phyloP scores from a whole-genome alignment of 2,329 filamentous ascomycete species.

The Penicillium oxalicum region DNA sequence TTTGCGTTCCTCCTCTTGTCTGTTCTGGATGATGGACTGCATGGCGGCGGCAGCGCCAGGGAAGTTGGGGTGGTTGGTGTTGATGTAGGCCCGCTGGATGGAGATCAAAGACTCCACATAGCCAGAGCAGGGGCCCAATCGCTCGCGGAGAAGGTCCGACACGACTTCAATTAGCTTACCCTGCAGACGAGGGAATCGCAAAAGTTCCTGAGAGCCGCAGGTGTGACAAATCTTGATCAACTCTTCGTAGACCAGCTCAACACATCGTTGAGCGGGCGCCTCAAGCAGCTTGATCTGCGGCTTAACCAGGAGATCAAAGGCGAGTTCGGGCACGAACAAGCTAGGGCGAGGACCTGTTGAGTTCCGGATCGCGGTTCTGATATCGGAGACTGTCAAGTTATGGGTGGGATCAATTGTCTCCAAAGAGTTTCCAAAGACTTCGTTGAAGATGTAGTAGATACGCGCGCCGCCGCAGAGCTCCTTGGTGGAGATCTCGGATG shows the following conservation, averaged over 20 bases:
- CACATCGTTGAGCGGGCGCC: conserved; percentile 88
- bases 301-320: conserved; percentile 95
- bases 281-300: conserved; percentile 97
- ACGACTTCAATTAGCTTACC: conserved; percentile 97
- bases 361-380: conserved; percentile 94
- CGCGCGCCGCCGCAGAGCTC: conserved; percentile 90
- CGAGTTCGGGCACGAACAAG: conserved; percentile 93
- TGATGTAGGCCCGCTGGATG: conserved; percentile 97
- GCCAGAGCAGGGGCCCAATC: conserved; percentile 76
- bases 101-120: conserved; percentile 97
- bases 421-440: conserved; percentile 91
- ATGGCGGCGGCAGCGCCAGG: conserved; percentile 93
- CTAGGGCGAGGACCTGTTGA: conserved; percentile 93
- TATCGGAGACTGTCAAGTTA: conserved; percentile 90
- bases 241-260: conserved; percentile 97
- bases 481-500: conserved; percentile 96
- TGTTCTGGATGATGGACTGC: conserved; percentile 91
- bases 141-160: conserved; percentile 86
- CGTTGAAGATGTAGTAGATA: conserved; percentile 99
- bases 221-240: conserved; percentile 99
- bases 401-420: conserved; percentile 94
- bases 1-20: conserved; percentile 89
- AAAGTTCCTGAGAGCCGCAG: conserved; percentile 89
- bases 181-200: conserved; percentile 85
- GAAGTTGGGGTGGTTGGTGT: conserved; percentile 99